Evolutionary conservation across 306 rosid genomes (phyloP).

Genomic region (Prunus davidiana): DNA sequence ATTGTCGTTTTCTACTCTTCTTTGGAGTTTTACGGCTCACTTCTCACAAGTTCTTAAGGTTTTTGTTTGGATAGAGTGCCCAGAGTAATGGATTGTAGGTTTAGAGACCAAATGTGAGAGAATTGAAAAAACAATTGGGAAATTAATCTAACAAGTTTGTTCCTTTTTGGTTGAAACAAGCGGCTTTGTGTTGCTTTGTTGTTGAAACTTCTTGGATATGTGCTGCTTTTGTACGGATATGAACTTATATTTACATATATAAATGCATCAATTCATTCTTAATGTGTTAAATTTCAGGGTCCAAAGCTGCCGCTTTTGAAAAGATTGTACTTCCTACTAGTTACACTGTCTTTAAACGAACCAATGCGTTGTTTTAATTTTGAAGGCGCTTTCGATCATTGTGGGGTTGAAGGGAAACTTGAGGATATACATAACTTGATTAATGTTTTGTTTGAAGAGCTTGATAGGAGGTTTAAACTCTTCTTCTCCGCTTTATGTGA

Average conservation of each 20-base stretch:
- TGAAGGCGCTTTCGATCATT: neutral
- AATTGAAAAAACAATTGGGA: neutral
- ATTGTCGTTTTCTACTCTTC: neutral
- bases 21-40: too few species aligned
- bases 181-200: neutral
- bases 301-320: conserved; percentile 28
- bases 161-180: too few species aligned
- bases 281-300: conserved; percentile 25
- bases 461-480: conserved; percentile 28
- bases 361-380: neutral
- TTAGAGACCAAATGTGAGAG: neutral
- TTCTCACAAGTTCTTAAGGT: too few species aligned
- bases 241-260: neutral
- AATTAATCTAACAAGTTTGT: neutral
- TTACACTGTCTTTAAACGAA: conserved; percentile 21
- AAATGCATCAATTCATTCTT: neutral
- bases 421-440: conserved; percentile 28
- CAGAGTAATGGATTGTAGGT: neutral
- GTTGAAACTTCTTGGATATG: neutral
- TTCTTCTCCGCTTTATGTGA: conserved; percentile 32
- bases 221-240: neutral
- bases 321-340: conserved; percentile 27
- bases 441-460: conserved; percentile 47
- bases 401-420: conserved; percentile 18
- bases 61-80: neutral